These are phyloP conservation scores for Colletotrichum spinosum DNA, from an alignment of 2,329 filamentous ascomycete genomes.

Conservation along the genomic window DNA sequence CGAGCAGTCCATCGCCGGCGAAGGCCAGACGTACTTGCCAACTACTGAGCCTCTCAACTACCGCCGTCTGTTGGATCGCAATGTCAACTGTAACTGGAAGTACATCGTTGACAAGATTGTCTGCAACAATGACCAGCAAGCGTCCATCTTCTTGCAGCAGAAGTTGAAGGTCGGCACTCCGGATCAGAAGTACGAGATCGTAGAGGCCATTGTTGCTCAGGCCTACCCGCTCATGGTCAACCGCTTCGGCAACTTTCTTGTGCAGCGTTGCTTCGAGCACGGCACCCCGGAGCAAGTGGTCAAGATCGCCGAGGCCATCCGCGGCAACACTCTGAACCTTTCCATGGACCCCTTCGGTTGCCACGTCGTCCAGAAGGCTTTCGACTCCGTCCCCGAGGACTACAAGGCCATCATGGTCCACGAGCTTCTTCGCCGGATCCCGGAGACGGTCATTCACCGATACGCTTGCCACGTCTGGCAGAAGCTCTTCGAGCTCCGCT, in stretches of 20 bases:
- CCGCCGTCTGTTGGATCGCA: constrained; percentile 92
- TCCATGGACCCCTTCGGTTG: constrained; percentile 99
- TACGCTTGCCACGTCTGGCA: constrained; percentile 99
- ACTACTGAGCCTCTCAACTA: constrained; percentile 96
- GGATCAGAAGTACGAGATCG: constrained; percentile 97
- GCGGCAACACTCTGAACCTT: constrained; percentile 90
- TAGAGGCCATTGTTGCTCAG: constrained; percentile 94
- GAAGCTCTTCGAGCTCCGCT: constrained; percentile 97
- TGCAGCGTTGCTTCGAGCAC: constrained; percentile 99
- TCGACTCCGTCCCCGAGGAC: constrained; percentile 96
- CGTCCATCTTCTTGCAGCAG: constrained; percentile 98
- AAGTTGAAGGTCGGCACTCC: constrained; percentile 96
- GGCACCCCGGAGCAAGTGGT: constrained; percentile 94
- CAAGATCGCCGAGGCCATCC: constrained; percentile 93
- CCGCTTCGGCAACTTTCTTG: constrained; percentile 97
- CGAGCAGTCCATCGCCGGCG: constrained; percentile 58
- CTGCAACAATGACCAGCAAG: constrained; percentile 98
- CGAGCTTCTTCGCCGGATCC: constrained; percentile 92
- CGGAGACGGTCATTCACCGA: constrained; percentile 97
- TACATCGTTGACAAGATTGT: constrained; percentile 99
- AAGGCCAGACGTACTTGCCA: constrained; percentile 82
- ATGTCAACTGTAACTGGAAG: constrained; percentile 98
- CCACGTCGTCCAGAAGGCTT: constrained; percentile 98
- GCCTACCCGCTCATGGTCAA: constrained; percentile 98
- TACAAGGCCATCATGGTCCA: constrained; percentile 99